phyloP scores from a whole-genome alignment of 1,284 basidiomycete genomes.

The Tremellales sp. region DNA sequence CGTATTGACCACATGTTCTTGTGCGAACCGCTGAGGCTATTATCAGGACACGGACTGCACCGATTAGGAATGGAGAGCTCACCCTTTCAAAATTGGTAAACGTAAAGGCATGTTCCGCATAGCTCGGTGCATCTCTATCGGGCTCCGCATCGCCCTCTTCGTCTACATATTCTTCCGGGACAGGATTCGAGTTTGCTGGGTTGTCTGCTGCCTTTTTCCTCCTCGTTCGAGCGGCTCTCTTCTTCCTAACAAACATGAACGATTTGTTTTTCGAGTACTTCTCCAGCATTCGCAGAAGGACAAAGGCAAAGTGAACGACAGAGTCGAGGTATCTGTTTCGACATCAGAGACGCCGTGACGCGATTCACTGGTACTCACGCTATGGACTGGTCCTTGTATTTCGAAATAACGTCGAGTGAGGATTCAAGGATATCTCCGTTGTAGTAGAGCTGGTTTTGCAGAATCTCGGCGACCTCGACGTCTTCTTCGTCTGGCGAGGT shows the following conservation, averaged over 20 bases:
- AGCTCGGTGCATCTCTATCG: constrained; percentile 60
- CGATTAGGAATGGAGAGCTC: constrained; percentile 31
- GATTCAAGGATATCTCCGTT: constrained; percentile 88
- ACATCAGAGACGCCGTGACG: background rate
- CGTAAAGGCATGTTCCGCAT: constrained; percentile 80
- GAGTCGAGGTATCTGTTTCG: constrained; percentile 68
- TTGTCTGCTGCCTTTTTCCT: constrained; percentile 48
- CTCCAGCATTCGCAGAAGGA: constrained; percentile 79
- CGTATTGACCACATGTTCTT: constrained; percentile 74
- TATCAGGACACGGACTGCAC: constrained; percentile 4
- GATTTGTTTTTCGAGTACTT: constrained; percentile 70
- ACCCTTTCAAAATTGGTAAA: constrained; percentile 86
- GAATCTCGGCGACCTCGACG: constrained; percentile 66
- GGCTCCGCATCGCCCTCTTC: constrained; percentile 53
- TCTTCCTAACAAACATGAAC: constrained; percentile 71
- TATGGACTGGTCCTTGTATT: constrained; percentile 62
- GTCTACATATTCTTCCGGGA: constrained; percentile 38
- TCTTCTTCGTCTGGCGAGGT: constrained; percentile 56
- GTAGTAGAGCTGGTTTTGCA: constrained; percentile 87
- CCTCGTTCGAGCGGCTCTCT: constrained; percentile 57
- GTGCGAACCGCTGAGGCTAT: constrained; percentile 67
- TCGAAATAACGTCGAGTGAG: constrained; percentile 66
- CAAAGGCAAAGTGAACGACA: constrained; percentile 74
- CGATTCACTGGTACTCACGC: constrained; percentile 36
- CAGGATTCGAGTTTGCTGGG: constrained; percentile 8